Base-by-base conservation (phyloP, 148 eudicot species). In the Spergularia bocconei region DNA sequence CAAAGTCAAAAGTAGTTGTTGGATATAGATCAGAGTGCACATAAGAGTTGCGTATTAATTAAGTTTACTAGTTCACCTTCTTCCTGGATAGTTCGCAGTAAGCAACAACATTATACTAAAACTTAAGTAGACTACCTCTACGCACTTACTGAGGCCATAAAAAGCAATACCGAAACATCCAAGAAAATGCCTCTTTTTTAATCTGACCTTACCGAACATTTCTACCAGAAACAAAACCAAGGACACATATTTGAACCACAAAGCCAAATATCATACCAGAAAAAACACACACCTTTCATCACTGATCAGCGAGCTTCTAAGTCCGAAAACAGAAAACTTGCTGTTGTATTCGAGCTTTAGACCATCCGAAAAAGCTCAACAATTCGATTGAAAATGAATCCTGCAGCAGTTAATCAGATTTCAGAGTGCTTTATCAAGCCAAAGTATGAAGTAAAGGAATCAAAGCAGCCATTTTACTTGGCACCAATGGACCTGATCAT, bases 381-480 rank as follows among this genome's bases (percentile, higher is more conserved):
- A 58, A 5, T 19, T 15, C 55, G 48, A 12, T 11, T 21, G 11
- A 50, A 47, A 19, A 71, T 71, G 56, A 57, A 54, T 25, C n/a
- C 69, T 4, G 60, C 60, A 19, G 38, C 2, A 14, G 77, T 73
- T n/a, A 21, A 66, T 11, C 62, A 38, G 1, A 44, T 74, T 48
- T 68, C 78, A 11, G 81, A 79, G 60, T 74, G 82, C 48, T 79
- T 67, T 69, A 79, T 74, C 63, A 79, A 73, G 62, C 81, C 78
- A 0, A 67, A 59, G 67, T 68, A 73, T 16, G 74, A 73, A n/a
- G 58, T 61, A 3, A 1, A 68, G 13, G 78, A 67, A 48, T 60
- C 73, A 7, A 73, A 73, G 48, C 59, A 67, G 4, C 78, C 73
- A 1, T 73, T 29, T 69, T 60, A 79, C 62, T 59, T 73, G 8